Conservation (phyloP, 2,329 filamentous ascomycete species). For the Elsinoe australis region DNA sequence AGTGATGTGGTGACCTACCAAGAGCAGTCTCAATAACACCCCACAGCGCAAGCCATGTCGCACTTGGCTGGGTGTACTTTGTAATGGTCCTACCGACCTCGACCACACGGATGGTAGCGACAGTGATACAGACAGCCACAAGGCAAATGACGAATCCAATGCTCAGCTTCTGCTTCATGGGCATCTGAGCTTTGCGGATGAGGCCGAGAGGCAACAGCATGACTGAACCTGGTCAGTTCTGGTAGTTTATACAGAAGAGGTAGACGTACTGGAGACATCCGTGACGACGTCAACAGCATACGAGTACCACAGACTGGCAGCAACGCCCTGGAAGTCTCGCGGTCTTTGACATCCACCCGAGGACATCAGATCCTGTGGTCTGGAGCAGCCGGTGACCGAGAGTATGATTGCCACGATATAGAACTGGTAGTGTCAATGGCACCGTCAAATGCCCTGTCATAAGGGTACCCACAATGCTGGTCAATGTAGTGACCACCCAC, state of each 20-base stretch:
- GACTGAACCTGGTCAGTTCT: not conserved
- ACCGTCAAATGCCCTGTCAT: not conserved
- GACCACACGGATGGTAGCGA: constrained; percentile 10
- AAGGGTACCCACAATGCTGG: not conserved
- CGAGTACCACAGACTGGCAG: constrained; percentile 5
- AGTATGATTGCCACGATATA: constrained; percentile 3
- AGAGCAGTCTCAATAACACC: constrained; percentile 8
- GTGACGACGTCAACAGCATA: constrained; percentile 15
- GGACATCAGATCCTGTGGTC: not conserved
- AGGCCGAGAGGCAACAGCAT: constrained; percentile 13
- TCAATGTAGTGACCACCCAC: constrained; percentile 10
- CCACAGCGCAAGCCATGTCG: constrained; percentile 16
- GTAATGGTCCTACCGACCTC: constrained; percentile 10
- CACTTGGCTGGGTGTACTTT: constrained; percentile 3
- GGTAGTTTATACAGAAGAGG: no score
- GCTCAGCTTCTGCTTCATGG: constrained; percentile 11
- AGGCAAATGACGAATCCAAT: constrained; percentile 16
- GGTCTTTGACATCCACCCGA: constrained; percentile 1
- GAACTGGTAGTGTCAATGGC: not conserved
- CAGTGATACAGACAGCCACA: constrained; percentile 3
- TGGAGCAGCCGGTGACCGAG: not conserved
- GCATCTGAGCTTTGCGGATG: constrained; percentile 10
- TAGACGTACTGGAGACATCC: constrained; percentile 12
- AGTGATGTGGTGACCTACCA: not conserved
- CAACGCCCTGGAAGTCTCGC: constrained; percentile 1